phyloP scores from a whole-genome alignment of 2,329 filamentous ascomycete species.

The Pseudogymnoascus sp. region DNA sequence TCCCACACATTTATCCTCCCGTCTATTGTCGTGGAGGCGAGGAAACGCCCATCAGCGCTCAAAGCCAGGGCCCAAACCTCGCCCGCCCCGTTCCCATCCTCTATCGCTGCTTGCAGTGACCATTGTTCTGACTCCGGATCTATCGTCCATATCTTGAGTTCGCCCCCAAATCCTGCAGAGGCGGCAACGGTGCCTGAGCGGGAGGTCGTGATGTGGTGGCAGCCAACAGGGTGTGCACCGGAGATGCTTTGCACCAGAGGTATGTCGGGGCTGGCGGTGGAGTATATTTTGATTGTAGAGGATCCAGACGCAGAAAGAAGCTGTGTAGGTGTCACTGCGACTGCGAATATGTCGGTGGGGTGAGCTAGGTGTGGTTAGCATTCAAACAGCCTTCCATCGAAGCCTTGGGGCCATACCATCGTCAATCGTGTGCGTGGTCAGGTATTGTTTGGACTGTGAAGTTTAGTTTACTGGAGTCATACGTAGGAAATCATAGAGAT shows the following conservation, averaged over 20 bases:
- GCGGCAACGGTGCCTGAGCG: slow-evolving; percentile 64
- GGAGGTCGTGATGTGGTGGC: slow-evolving; percentile 76
- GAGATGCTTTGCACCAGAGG: slow-evolving; percentile 72
- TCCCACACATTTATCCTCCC: slow-evolving; percentile 90
- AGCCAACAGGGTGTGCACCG: slow-evolving; percentile 77
- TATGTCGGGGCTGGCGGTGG: slow-evolving; percentile 62
- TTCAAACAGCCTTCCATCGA: slow-evolving; percentile 14
- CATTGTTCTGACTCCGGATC: slow-evolving; percentile 49
- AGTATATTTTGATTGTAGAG: slow-evolving; percentile 73
- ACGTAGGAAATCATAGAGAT: slow-evolving; percentile 10
- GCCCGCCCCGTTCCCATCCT: slow-evolving; percentile 51
- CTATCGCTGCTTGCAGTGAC: slow-evolving; percentile 40
- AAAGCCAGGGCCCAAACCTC: slow-evolving; percentile 85
- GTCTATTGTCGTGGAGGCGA: slow-evolving; percentile 82
- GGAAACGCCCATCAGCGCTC: slow-evolving; percentile 72
- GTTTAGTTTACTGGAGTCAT: slow-evolving; percentile 15
- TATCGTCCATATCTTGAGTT: slow-evolving; percentile 73
- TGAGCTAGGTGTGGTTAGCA: slow-evolving; percentile 52
- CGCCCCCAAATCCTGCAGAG: slow-evolving; percentile 82
- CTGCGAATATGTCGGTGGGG: slow-evolving; percentile 72
- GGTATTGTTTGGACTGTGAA: slow-evolving; percentile 92
- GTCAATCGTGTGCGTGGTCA: slow-evolving; percentile 85
- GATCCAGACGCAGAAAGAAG: slow-evolving; percentile 81
- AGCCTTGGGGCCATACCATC: slow-evolving; percentile 52
- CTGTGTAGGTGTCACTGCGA: slow-evolving; percentile 65